Base-by-base conservation (phyloP, 495 filamentous ascomycete species). In the Daldinia bambusicola region DNA sequence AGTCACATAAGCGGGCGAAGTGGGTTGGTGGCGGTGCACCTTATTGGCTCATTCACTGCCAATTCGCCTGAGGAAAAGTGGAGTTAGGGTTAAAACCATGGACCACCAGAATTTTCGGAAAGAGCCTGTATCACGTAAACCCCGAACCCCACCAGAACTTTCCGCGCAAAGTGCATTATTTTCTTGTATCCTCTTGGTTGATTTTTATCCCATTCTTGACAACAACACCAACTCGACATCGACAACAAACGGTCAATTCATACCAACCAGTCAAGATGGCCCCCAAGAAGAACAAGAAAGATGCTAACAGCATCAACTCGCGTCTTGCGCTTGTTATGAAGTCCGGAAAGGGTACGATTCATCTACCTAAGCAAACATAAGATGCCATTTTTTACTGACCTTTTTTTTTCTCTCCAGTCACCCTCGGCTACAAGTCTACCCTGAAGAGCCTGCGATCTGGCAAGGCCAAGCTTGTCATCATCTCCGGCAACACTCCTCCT, bases 211-310 rank as follows among this genome's bases (percentile, higher is more conserved):
- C 50, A 52, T 59, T 45, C 55, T 52, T 69, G 52, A 67, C 64
- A 57, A 76, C 66, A 73, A 70, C 69, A 65, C 67, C 65, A 70
- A 65, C 70, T 45, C 26, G 37, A 58, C 57, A 40, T 45, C 69
- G 70, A 64, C 74, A 34, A 56, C 53, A n/a, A 56, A 56, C 7
- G 16, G 31, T 37, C 53, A 34, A 31, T 37, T 20, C 30, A 13
- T 56, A 55, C 26, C n/a, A 51, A 67, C 12, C 38, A 65, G n/a
- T 63, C 66, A 74, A 74, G 77, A 95, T 94, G 94, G 92, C 93
- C 81, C 92, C 92, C 80, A 97, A 97, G 90, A 97, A 95, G 87
- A 84, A 84, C 81, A 95, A 95, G 90, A 95, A 94, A 85, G 89
- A 92, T 78, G 89, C 91, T 77, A 93, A 97, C 87, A 91, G 86